Evolutionary conservation across 2,329 filamentous ascomycete genomes (phyloP).

Genomic region (Penicillium olsonii): DNA sequence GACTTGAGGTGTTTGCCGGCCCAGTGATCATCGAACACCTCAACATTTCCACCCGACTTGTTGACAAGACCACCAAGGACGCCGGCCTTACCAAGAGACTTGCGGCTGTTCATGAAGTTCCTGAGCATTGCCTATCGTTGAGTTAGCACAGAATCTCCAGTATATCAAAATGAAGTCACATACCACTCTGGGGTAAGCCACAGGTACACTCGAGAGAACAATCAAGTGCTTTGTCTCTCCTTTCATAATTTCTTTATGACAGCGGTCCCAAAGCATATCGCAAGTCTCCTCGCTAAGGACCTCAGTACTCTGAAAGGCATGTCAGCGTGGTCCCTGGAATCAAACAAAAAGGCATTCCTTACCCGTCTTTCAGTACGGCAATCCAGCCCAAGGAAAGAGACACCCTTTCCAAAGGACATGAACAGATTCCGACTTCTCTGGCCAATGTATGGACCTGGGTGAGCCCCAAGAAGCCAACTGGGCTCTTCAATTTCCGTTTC

Average conservation of each 20-base stretch:
- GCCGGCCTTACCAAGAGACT: constrained; percentile 80
- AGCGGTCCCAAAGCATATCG: constrained; percentile 81
- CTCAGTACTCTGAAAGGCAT: constrained; percentile 60
- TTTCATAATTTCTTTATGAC: constrained; percentile 77
- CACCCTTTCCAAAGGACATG: constrained; percentile 74
- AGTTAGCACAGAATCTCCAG: constrained; percentile 36
- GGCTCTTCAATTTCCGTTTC: constrained; percentile 84
- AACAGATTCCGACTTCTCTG: constrained; percentile 84
- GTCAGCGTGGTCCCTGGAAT: constrained; percentile 21
- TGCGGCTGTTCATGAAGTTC: constrained; percentile 77
- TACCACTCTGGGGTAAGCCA: constrained; percentile 76
- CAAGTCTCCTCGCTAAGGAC: constrained; percentile 80
- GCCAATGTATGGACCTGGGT: constrained; percentile 85
- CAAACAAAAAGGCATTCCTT: constrained; percentile 17
- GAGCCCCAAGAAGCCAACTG: constrained; percentile 81
- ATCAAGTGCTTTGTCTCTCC: constrained; percentile 88
- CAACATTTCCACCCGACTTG: constrained; percentile 86
- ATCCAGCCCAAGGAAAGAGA: constrained; percentile 84
- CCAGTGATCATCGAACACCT: constrained; percentile 96
- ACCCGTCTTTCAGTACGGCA: constrained; percentile 84
- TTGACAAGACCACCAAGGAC: constrained; percentile 79
- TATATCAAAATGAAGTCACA: constrained; percentile 39
- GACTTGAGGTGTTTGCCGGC: constrained; percentile 92
- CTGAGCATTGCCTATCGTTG: constrained; percentile 62
- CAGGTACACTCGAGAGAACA: constrained; percentile 80